Evolutionary conservation across 495 filamentous ascomycete species (phyloP), one percentile per base, ranked within the genome.

Genomic region (Hypoxylon subgilvum): DNA sequence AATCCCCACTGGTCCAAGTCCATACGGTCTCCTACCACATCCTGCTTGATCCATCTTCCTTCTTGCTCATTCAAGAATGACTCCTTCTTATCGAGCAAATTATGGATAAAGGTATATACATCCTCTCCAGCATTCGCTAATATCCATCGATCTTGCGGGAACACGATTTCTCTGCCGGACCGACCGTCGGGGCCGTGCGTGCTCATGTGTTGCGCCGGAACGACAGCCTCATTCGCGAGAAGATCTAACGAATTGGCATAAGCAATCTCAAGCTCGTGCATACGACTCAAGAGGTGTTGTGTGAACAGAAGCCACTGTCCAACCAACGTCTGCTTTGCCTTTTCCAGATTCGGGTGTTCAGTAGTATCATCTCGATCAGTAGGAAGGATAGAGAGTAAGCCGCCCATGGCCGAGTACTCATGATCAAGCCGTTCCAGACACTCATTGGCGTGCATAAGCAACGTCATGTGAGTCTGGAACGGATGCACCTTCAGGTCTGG

Each of bases 351-450:
- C 23, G 32, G 41, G 18, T 63, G 43, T 30, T 62, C 65, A 16
- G 22, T 46, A 40, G 70, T 68, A 30, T 72, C 34, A 1, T 72
- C 69, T 4, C 41, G 35, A 16, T 72, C 60, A 2, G 66, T 64
- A 2, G 81, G 81, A 4, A 84, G 65, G 4, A 82, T 68, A 14
- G 71, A 69, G 4, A 82, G 69, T 10, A 82, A 60, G 9, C 80
- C 81, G 42, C 81, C 81, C 52, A 75, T 74, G 40, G 72, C 69
- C 36, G 69, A 71, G 55, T 75, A 78, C 61, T 82, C 79, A 58
- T 84, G 80, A 51, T 84, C 81, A 27, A 84, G 71, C 4, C 77
- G 69, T 64, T 82, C 79, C 2, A 84, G 72, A 46, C 79, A 74
- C 39, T 71, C 72, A 56, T 83, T 81, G 54, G 79, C 79, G 64